Base-by-base conservation (phyloP, 306 rosid species). In the Begonia peltatifolia region DNA sequence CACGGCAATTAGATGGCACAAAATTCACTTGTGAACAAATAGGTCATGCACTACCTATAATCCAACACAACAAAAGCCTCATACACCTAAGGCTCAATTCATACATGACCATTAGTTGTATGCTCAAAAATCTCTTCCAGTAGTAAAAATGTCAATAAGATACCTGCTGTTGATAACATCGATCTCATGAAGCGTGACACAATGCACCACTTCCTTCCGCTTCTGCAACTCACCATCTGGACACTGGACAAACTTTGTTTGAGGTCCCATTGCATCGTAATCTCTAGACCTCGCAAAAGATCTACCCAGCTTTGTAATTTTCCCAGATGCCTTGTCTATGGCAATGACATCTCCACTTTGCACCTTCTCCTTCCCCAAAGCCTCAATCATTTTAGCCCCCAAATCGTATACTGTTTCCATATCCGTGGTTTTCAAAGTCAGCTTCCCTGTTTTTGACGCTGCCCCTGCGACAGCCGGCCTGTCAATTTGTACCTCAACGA, bases 151-250 rank as follows among this genome's bases (percentile, higher is more conserved):
- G 8, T 3, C 12, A 23, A 3, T 0, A 4, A 57, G 9, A n/a
- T 50, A 87, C 97, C 99, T 83, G 94, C 99, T 90, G 61, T 90
- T 90, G 68, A 90, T 90, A 55, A 86, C 95, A 79, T 90, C 99
- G 57, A 90, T 90, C 76, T 90, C 99, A 66, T 90, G 99, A 65
- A 90, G 95, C 9, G 95, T 76, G 25, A 90, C 99, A 22, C 95
- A 90, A 68, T 90, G 99, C 59, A 90, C 99, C 6, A 90, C 94
- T 77, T 90, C 99, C 82, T 90, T 90, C 64, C 99, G 71, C 78
- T 90, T 90, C 80, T 90, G 99, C 70, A 90, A 67, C 86, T 90
- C 99, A 13, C 99, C 99, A 50, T 90, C 99, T 6, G 99, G 99
- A 69, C 99, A 90, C 68, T 85, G 94, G 61, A 90, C 78, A 63